Percentiles rank a stretch among this genome's conserved stretches.
phyloP scores from a whole-genome alignment of 805 yeast species.

The Ogataea allantospora region DNA sequence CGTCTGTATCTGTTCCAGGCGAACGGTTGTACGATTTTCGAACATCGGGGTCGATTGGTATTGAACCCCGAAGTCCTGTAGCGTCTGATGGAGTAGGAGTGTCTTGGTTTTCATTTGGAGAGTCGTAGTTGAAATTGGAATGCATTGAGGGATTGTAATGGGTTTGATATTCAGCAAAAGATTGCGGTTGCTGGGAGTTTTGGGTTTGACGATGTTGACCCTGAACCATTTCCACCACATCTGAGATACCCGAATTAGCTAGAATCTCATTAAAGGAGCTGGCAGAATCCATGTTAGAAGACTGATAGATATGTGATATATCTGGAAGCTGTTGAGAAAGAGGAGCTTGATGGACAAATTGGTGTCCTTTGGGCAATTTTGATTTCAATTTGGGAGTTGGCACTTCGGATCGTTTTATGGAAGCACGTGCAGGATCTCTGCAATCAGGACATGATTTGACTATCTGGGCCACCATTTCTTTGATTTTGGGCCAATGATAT shows the following conservation, averaged over 20 bases:
- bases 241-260: constrained; percentile 42
- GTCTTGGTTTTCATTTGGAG: constrained; percentile 42
- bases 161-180: constrained; percentile 11
- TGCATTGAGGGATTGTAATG: constrained; percentile 12
- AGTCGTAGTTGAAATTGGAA: constrained; percentile 9
- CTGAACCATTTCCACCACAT: constrained; percentile 61
- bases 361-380: constrained; percentile 4
- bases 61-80: background rate
- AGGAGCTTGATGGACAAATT: constrained; percentile 7
- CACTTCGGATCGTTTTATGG: constrained; percentile 18
- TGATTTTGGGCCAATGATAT: constrained; percentile 90
- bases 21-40: constrained; percentile 1
- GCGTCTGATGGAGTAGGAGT: constrained; percentile 58
- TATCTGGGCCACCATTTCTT: constrained; percentile 80
- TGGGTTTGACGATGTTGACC: constrained; percentile 17
- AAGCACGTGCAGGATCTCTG: constrained; percentile 37
- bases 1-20: background rate
- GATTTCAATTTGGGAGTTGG: constrained; percentile 13
- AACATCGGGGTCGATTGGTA: constrained; percentile 12
- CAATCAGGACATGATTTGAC: constrained; percentile 77
- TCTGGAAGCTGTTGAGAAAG: constrained; percentile 17
- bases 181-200: constrained; percentile 7
- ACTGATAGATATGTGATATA: constrained; percentile 14
- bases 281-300: constrained; percentile 31
- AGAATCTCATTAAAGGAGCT: constrained; percentile 37